phyloP scores from a whole-genome alignment of 1,284 basidiomycete species.

The Ganoderma meredithae region DNA sequence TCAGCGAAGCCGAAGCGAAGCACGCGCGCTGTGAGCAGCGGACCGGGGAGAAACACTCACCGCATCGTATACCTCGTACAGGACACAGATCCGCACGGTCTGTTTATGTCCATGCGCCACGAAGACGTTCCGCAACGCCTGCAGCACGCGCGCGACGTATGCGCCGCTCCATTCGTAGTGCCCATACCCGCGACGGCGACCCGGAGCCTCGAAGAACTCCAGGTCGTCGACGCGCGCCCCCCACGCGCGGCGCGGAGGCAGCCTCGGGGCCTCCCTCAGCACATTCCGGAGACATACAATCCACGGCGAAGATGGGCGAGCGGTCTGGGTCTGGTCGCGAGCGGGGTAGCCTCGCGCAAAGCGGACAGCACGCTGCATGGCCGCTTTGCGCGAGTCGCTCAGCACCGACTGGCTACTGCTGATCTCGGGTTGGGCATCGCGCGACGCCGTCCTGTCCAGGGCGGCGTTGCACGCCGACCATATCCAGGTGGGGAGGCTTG shows the following conservation, averaged over 20 bases:
- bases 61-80: not conserved
- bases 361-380: not conserved
- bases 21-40: not conserved
- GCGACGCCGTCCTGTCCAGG: not conserved
- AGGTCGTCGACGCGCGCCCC: not conserved
- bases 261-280: not conserved
- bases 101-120: not conserved
- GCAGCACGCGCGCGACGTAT: not conserved
- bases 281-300: not conserved
- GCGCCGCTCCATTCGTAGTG: not conserved
- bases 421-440: not conserved
- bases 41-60: not conserved
- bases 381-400: conserved; percentile 1
- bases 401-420: not conserved
- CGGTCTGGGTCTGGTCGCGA: not conserved
- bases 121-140: not conserved
- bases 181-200: not conserved
- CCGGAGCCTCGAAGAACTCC: not conserved
- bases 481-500: not conserved
- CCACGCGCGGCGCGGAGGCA: not conserved
- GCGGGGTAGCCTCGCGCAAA: not conserved
- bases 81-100: not conserved
- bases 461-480: not conserved
- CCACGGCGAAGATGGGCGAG: not conserved
- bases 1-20: not conserved